These are phyloP conservation scores for Sarcodon aspratus DNA, from an alignment of 768 basidiomycete species.

Conservation along the genomic window DNA sequence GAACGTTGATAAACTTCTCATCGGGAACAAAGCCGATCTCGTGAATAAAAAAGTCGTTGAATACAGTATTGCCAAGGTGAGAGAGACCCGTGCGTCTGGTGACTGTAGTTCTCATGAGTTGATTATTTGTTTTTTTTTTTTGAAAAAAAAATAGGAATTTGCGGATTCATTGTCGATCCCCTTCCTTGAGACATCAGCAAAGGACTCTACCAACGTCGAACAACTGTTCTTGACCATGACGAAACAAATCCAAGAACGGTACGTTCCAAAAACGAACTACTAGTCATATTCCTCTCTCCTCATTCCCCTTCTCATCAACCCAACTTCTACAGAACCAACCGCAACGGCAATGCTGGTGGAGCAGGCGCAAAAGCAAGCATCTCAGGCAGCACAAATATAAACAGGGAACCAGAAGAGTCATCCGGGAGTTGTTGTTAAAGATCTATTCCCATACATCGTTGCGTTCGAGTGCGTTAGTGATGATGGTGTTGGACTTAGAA, in stretches of 20 bases:
- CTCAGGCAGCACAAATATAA: too few relatives aligned
- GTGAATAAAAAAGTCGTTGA: constrained; percentile 95
- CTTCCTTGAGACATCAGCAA: constrained; percentile 98
- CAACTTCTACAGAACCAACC: too few relatives aligned
- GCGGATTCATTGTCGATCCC: constrained; percentile 89
- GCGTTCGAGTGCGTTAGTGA: too few relatives aligned
- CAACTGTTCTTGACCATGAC: constrained; percentile 99
- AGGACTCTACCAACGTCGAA: constrained; percentile 97
- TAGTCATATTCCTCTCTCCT: too few relatives aligned
- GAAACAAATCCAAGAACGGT: constrained; percentile 92
- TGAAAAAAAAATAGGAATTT: constrained; percentile 56
- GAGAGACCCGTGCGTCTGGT: too few relatives aligned
- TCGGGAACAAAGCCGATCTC: constrained; percentile 98
- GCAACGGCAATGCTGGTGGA: too few relatives aligned
- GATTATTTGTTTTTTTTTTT: background rate
- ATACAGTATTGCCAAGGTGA: constrained; percentile 77
- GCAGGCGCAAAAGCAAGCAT: too few relatives aligned
- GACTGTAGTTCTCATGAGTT: background rate
- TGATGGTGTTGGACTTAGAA: too few relatives aligned
- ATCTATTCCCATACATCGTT: too few relatives aligned
- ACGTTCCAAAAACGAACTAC: constrained; percentile 9
- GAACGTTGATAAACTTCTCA: constrained; percentile 95
- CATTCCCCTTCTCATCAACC: too few relatives aligned
- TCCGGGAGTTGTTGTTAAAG: too few relatives aligned
- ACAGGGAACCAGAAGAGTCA: too few relatives aligned